Conservation (phyloP, 2,329 filamentous ascomycete genomes). For the Akanthomyces dipterigenus region DNA sequence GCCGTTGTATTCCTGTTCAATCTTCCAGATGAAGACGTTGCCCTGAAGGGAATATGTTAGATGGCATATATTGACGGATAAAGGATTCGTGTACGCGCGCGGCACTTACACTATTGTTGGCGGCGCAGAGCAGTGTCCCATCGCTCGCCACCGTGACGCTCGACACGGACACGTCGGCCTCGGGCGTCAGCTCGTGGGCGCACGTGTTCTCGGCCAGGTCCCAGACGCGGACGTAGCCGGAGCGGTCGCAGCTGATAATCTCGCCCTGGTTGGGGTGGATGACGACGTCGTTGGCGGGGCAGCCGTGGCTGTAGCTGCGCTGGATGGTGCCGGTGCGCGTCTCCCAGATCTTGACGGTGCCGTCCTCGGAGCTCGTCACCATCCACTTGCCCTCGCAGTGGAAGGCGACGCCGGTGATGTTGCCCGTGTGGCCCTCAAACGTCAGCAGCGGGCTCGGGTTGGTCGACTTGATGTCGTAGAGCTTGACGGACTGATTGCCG, state of each 20-base stretch:
- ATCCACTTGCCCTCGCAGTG: slow-evolving; percentile 99
- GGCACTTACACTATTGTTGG: slow-evolving; percentile 70
- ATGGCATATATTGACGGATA: too few relatives aligned
- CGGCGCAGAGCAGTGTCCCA: slow-evolving; percentile 84
- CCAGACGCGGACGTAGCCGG: slow-evolving; percentile 91
- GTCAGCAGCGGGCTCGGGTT: slow-evolving; percentile 89
- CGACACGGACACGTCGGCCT: slow-evolving; percentile 88
- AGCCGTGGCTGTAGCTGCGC: slow-evolving; percentile 85
- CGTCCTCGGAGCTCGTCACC: slow-evolving; percentile 95
- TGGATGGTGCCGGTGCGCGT: slow-evolving; percentile 80
- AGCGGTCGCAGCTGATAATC: slow-evolving; percentile 91
- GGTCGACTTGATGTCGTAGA: slow-evolving; percentile 98
- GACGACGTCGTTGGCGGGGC: slow-evolving; percentile 94
- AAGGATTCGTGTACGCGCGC: background rate
- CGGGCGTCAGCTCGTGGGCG: slow-evolving; percentile 90
- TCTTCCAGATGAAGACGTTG: slow-evolving; percentile 95
- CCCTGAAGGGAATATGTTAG: slow-evolving; percentile 48
- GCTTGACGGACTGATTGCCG: slow-evolving; percentile 77
- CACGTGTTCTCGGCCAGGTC: slow-evolving; percentile 96
- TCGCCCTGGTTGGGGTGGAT: slow-evolving; percentile 99
- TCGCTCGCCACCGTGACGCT: slow-evolving; percentile 96
- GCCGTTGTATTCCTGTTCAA: slow-evolving; percentile 74
- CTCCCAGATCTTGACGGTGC: slow-evolving; percentile 96
- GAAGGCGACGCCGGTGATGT: slow-evolving; percentile 94
- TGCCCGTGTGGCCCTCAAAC: slow-evolving; percentile 93